Conservation (phyloP, 495 filamentous ascomycete genomes). For the Aspergillus kassunensis region DNA sequence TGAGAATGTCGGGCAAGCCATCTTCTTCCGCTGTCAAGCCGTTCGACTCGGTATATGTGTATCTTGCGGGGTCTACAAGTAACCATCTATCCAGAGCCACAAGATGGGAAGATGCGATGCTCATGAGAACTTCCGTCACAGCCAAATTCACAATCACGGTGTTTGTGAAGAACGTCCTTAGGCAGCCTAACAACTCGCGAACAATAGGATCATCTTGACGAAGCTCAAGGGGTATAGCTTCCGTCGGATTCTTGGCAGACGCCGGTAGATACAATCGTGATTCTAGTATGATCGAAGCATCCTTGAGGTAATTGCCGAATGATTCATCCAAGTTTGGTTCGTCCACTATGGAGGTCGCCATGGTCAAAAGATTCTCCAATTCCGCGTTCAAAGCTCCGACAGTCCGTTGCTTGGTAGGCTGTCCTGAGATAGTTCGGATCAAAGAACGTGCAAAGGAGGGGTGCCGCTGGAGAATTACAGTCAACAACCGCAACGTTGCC, state of each 20-base stretch:
- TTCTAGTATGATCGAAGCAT: slow-evolving; percentile 74
- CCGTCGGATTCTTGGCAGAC: slow-evolving; percentile 23
- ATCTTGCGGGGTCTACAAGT: slow-evolving; percentile 62
- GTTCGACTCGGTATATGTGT: slow-evolving; percentile 16
- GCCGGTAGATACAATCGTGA: slow-evolving; percentile 52
- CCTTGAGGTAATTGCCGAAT: slow-evolving; percentile 79
- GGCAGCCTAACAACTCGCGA: slow-evolving; percentile 60
- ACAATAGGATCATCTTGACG: slow-evolving; percentile 73
- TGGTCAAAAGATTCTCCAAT: slow-evolving; percentile 64
- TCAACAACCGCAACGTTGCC: slow-evolving; percentile 79
- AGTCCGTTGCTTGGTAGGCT: slow-evolving; percentile 60
- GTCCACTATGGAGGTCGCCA: slow-evolving; percentile 69
- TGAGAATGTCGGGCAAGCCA: slow-evolving; percentile 15
- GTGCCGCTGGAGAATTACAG: slow-evolving; percentile 79
- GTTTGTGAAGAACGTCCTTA: slow-evolving; percentile 82
- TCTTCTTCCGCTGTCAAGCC: not conserved
- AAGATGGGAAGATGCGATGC: slow-evolving; percentile 76
- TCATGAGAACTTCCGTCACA: slow-evolving; percentile 76
- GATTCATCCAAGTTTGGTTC: slow-evolving; percentile 69
- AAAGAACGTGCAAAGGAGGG: slow-evolving; percentile 79
- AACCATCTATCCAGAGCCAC: slow-evolving; percentile 87
- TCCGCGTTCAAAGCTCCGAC: slow-evolving; percentile 78
- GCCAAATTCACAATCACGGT: slow-evolving; percentile 84
- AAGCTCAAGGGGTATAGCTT: slow-evolving; percentile 41
- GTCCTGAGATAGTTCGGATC: slow-evolving; percentile 61